These are phyloP conservation scores for Rhododendron henanense DNA, from an alignment of 148 eudicot species.

Conservation along the genomic window DNA sequence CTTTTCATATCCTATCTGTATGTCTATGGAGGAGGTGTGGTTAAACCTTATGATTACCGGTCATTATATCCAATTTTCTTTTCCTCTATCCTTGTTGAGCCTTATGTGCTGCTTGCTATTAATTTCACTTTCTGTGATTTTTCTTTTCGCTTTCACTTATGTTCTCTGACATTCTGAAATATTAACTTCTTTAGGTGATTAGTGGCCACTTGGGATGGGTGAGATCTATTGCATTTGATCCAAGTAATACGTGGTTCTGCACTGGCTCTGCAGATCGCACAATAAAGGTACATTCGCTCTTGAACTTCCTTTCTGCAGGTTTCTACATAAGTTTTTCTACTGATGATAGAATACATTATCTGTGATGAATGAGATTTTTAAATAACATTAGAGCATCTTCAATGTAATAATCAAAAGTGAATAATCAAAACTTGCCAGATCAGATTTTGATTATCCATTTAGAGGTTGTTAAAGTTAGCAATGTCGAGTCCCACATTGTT, in stretches of 20 bases:
- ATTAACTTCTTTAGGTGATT: conserved; percentile 62
- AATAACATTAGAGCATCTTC: too few species aligned
- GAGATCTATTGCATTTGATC: conserved; percentile 91
- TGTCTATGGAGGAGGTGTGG: not conserved
- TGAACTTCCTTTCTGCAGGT: conserved; percentile 4
- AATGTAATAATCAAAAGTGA: too few species aligned
- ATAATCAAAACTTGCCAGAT: too few species aligned
- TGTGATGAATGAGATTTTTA: not conserved
- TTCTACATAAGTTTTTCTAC: not conserved
- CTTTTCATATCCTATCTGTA: not conserved
- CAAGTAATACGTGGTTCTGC: conserved; percentile 92
- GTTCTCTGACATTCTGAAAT: not conserved
- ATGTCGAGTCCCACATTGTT: too few species aligned
- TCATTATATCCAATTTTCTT: not conserved
- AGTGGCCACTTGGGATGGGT: conserved; percentile 99
- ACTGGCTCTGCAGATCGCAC: conserved; percentile 98
- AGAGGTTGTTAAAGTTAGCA: too few species aligned
- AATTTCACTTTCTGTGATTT: not conserved
- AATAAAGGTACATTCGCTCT: conserved; percentile 56
- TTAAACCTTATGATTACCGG: not conserved
- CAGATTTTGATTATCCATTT: too few species aligned
- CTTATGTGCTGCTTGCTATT: not conserved
- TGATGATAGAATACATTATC: not conserved
- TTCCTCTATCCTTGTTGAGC: not conserved
- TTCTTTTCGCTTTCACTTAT: not conserved